These are phyloP conservation scores for Cystoisospora suis DNA, from an alignment of 169 alveolate species.

Conservation along the genomic window DNA sequence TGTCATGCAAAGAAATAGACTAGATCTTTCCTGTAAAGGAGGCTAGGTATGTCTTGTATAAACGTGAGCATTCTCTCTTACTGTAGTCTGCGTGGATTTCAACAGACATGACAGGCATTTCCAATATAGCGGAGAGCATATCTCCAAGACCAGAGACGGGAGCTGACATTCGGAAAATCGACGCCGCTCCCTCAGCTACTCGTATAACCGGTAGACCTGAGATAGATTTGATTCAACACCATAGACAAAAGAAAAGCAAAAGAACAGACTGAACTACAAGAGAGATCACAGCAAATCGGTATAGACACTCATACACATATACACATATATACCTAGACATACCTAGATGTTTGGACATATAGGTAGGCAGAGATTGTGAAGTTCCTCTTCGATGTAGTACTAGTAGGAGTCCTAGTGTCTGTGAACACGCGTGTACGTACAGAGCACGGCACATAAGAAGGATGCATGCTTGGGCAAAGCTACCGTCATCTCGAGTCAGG, in stretches of 20 bases:
- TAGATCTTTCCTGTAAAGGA: no score
- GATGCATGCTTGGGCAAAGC: no score
- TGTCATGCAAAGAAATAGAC: no score
- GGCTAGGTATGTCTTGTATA: no score
- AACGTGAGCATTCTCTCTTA: not conserved
- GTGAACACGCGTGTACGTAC: no score
- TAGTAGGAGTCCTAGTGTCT: no score
- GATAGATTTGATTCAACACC: not conserved
- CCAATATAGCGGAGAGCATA: conserved; percentile 50
- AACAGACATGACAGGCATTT: conserved; percentile 58
- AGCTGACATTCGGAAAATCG: conserved; percentile 57
- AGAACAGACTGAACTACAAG: not conserved
- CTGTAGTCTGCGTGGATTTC: conserved; percentile 35
- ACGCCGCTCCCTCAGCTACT: conserved; percentile 62
- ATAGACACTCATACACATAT: not conserved
- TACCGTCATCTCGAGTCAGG: no score
- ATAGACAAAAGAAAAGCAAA: not conserved
- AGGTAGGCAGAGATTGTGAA: no score
- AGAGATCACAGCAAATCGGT: not conserved
- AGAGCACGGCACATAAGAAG: no score
- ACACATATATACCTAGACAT: not conserved
- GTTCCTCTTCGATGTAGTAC: no score
- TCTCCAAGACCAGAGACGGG: conserved; percentile 46
- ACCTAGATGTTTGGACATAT: not conserved
- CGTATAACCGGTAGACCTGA: conserved; percentile 48